Conservation (phyloP, 2,329 filamentous ascomycete species). For the Curvularia verruculosa region DNA sequence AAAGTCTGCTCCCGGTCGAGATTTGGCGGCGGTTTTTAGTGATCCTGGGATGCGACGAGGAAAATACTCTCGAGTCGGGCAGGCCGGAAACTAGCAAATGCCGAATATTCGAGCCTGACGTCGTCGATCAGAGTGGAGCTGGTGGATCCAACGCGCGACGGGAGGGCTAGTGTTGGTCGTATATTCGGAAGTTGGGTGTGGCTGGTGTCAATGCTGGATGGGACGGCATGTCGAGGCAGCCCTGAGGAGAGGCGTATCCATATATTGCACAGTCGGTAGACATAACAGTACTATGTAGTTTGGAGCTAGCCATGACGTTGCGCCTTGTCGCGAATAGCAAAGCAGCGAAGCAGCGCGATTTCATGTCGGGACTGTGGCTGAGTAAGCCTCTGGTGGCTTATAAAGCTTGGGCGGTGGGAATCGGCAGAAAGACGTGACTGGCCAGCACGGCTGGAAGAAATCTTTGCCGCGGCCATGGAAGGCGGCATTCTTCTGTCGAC, state of each 20-base stretch:
- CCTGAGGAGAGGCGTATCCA: neutral
- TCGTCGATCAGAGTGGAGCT: conserved; percentile 12
- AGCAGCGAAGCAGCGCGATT: conserved; percentile 1
- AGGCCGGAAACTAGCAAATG: neutral
- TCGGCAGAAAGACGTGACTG: neutral
- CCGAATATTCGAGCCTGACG: conserved; percentile 13
- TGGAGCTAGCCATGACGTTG: neutral
- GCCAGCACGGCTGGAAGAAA: neutral
- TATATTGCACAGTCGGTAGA: conserved; percentile 1
- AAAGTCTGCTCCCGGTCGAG: neutral
- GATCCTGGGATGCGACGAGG: neutral
- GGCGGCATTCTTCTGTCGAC: neutral
- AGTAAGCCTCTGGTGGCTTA: conserved; percentile 16
- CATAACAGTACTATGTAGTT: neutral
- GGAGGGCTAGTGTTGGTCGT: conserved; percentile 9
- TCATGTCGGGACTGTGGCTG: neutral
- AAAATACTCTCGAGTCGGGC: conserved; percentile 3
- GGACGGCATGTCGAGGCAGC: neutral
- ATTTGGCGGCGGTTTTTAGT: neutral
- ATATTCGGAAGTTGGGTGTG: conserved; percentile 5
- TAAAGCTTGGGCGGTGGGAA: conserved; percentile 3
- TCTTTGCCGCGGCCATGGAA: conserved; percentile 2
- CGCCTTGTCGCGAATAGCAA: neutral
- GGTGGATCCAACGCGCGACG: conserved; percentile 11
- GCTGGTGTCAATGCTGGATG: neutral